Conservation (phyloP, 75 land plant species). For the Cunninghamia lanceolata region DNA sequence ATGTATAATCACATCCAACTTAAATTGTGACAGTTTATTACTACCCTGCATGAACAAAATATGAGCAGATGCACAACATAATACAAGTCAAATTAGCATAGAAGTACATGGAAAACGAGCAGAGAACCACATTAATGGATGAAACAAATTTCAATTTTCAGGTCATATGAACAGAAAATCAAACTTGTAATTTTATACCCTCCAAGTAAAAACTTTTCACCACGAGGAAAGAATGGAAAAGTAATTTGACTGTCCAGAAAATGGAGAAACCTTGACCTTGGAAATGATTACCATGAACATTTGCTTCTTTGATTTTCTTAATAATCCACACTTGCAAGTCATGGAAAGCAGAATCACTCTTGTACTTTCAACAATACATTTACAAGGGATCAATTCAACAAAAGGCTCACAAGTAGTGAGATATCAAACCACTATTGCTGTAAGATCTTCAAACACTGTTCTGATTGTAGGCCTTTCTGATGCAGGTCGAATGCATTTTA, state of each 20-base stretch:
- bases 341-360: slow-evolving; percentile 9
- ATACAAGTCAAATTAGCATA: neutral
- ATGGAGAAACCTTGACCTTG: slow-evolving; percentile 5
- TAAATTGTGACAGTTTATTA: neutral
- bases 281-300: slow-evolving; percentile 10
- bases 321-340: slow-evolving; percentile 6
- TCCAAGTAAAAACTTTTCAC: neutral
- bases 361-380: slow-evolving; percentile 6
- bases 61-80: neutral
- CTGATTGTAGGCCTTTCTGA: slow-evolving; percentile 71
- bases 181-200: neutral
- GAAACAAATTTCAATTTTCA: neutral
- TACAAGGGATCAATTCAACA: slow-evolving; percentile 7
- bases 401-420: slow-evolving; percentile 8
- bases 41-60: neutral
- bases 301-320: slow-evolving; percentile 12
- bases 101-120: neutral
- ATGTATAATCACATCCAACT: neutral
- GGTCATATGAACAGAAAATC: neutral
- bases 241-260: slow-evolving; percentile 6
- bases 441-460: slow-evolving; percentile 52
- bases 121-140: neutral
- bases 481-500: slow-evolving; percentile 73
- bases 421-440: slow-evolving; percentile 9
- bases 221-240: slow-evolving; percentile 5